Conservation (phyloP, 495 filamentous ascomycete genomes). For the Usnea hakonensis region DNA sequence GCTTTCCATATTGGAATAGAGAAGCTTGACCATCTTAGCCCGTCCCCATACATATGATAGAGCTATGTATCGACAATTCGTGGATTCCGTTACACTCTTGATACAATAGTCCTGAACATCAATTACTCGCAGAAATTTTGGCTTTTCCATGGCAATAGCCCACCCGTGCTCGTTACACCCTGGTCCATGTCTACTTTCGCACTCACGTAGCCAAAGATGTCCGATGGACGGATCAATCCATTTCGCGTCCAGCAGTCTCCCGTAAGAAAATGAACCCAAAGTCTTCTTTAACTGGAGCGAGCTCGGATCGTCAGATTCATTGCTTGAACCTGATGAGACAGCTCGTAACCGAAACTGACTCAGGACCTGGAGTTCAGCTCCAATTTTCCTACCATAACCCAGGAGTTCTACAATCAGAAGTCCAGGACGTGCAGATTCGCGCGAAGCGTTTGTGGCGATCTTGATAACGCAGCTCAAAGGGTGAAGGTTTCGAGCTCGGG, state of each 20-base stretch:
- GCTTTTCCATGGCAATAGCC: constrained; percentile 8
- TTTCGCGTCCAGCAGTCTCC: background rate
- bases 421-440: background rate
- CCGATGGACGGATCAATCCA: constrained; percentile 4
- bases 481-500: background rate
- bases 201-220: constrained; percentile 3
- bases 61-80: constrained; percentile 2
- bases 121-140: constrained; percentile 4
- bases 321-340: background rate
- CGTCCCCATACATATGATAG: constrained; percentile 8
- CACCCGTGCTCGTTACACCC: constrained; percentile 4
- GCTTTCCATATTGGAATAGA: background rate
- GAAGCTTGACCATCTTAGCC: constrained; percentile 2
- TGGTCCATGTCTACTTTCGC: constrained; percentile 2
- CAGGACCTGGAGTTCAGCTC: constrained; percentile 3
- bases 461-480: constrained; percentile 6
- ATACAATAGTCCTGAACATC: constrained; percentile 6
- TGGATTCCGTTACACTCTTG: constrained; percentile 1
- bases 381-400: constrained; percentile 4
- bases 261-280: constrained; percentile 3
- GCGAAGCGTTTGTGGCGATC: constrained; percentile 2
- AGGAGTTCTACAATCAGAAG: background rate
- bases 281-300: background rate
- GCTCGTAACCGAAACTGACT: constrained; percentile 5
- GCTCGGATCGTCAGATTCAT: background rate